Evolutionary conservation across 768 basidiomycete species (phyloP), one percentile per base, ranked within the genome.

Genomic region (Auricularia cornea): DNA sequence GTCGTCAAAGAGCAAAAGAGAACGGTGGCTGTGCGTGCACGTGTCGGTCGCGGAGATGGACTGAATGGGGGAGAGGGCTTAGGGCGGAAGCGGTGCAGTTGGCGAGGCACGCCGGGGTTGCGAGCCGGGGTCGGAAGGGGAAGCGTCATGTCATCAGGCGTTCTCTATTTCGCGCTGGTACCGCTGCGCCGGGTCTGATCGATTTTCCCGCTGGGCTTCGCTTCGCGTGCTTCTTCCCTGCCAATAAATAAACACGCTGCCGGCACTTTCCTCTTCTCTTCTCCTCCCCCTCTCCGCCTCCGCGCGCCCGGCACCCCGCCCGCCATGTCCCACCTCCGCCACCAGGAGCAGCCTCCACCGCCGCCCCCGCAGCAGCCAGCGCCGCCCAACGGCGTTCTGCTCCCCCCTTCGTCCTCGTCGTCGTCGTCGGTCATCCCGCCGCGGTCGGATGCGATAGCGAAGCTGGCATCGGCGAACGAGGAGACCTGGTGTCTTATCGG

Each of bases 401-500:
- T 66, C 71, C 1, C 68, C 10, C 71, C 28, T 71, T 70, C 59
- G 72, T 72, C 30, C 69, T 70, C 2, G 6, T 38, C 59, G 38
- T 38, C 60, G 57, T 66, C 1, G 28, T 20, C 66, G 69, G 1
- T 54, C 66, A 61, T 76, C 72, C 40, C 74, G 73, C 65, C 83
- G 60, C 11, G 20, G 38, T 40, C 60, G 12, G 63, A 64, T 30
- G 67, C 86, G 60, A 84, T 91, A 64, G 84, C 88, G 75, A 91
- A 91, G 66, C 82, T 97, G 61, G 85, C 89, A 26, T 78, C 81
- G 38, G 92, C 94, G 60, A 96, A 97, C 75, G 94, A 96, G 72
- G 89, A 92, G 75, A 96, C 94, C 51, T 97, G 94, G 94, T 84
- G 94, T 66, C 78, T 95, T 69, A 94, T 96, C 74, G 94, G 94